Percentiles rank a stretch among this genome's conserved stretches.
These are phyloP conservation scores for Pneumocystis carinii DNA, from an alignment of 1,139 yeast species.

Conservation along the genomic window DNA sequence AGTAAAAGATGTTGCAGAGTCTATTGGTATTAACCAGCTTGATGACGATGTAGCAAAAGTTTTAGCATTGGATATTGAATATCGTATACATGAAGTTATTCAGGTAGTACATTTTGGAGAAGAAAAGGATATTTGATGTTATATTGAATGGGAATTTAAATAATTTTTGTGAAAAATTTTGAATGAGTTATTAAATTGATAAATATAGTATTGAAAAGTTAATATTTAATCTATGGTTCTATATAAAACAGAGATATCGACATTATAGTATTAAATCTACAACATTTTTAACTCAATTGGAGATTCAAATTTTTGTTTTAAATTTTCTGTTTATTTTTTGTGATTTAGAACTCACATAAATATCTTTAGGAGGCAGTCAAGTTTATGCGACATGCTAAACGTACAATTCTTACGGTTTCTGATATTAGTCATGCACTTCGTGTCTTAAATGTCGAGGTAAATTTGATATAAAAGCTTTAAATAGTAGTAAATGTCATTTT, in stretches of 20 bases:
- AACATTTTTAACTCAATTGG: neutral
- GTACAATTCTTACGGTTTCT: constrained; percentile 63
- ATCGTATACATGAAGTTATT: constrained; percentile 78
- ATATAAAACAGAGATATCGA: no score
- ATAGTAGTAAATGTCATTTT: neutral
- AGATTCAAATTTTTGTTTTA: neutral
- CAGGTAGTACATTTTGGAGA: neutral
- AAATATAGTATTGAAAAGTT: no score
- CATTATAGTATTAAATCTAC: neutral
- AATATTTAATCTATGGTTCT: no score
- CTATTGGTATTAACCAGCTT: constrained; percentile 57
- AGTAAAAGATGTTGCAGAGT: constrained; percentile 89
- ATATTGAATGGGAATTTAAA: no score
- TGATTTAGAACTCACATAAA: neutral
- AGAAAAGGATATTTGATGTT: neutral
- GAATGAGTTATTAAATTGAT: no score
- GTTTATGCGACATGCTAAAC: constrained; percentile 86
- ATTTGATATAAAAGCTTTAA: neutral
- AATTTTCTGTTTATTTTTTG: neutral
- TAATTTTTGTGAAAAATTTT: no score
- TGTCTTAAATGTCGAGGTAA: constrained; percentile 79
- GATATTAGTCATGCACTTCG: constrained; percentile 73
- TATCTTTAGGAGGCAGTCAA: constrained; percentile 77
- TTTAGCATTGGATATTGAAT: constrained; percentile 96
- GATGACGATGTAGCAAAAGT: constrained; percentile 90